Percentiles rank a stretch among this genome's conserved stretches.
These are phyloP conservation scores for Acer saccharum DNA, from an alignment of 345 rosid species.

Conservation along the genomic window DNA sequence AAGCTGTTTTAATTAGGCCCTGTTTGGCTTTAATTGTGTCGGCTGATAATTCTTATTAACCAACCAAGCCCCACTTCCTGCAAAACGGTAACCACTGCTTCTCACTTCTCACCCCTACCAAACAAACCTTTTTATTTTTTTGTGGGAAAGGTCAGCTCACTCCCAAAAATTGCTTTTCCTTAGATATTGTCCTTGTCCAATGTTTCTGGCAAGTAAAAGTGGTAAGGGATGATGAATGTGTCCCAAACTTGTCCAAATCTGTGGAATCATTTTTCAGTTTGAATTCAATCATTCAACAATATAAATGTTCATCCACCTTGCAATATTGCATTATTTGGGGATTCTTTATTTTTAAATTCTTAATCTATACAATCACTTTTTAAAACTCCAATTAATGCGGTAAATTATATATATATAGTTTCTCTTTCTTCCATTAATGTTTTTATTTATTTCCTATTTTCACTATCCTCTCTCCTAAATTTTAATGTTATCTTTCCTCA, in stretches of 20 bases:
- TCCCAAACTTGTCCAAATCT: constrained; percentile 16
- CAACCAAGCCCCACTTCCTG: constrained; percentile 7
- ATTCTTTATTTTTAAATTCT: neutral
- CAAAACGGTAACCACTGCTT: too few species aligned
- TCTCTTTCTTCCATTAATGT: too few species aligned
- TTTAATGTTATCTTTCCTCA: too few species aligned
- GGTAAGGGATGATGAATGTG: constrained; percentile 12
- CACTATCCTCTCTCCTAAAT: too few species aligned
- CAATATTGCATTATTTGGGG: neutral
- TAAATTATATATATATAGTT: too few species aligned
- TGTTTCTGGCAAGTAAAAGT: neutral
- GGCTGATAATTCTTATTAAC: constrained; percentile 16
- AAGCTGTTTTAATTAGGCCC: neutral
- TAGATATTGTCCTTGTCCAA: neutral
- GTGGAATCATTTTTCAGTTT: neutral
- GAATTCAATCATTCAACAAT: constrained; percentile 10
- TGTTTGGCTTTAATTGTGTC: constrained; percentile 15
- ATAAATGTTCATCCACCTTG: neutral
- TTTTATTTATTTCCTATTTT: too few species aligned
- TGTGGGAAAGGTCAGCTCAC: too few species aligned
- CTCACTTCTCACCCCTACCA: constrained; percentile 12
- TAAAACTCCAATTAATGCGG: too few species aligned
- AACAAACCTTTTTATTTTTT: neutral
- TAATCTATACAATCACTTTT: neutral
- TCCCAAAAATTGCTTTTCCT: neutral